A percentile compares a stretch with the other conserved stretches of the same genome.
Conservation (phyloP, 1,139 yeast species). For the Schwanniomyces etchellsii region DNA sequence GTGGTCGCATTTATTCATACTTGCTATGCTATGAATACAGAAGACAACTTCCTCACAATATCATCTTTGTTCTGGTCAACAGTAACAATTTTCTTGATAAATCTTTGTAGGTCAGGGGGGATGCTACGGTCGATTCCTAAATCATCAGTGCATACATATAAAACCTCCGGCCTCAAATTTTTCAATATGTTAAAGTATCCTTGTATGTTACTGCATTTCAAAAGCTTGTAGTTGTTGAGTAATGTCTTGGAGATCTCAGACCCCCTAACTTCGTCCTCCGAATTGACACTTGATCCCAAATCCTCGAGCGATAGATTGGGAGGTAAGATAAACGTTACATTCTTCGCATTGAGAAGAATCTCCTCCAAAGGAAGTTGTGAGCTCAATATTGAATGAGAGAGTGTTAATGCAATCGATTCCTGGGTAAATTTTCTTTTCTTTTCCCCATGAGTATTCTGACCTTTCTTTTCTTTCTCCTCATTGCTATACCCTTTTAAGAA, state of each 20-base stretch:
- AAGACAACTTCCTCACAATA: conserved; percentile 21
- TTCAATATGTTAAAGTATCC: conserved; percentile 39
- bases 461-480: conserved; percentile 5
- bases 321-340: conserved; percentile 43
- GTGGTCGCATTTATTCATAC: neutral
- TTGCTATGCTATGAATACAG: conserved; percentile 14
- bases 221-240: conserved; percentile 32
- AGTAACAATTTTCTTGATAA: conserved; percentile 33
- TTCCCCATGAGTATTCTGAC: conserved; percentile 2
- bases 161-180: conserved; percentile 38
- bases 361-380: conserved; percentile 36
- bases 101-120: conserved; percentile 35
- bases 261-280: conserved; percentile 5
- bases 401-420: conserved; percentile 38
- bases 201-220: conserved; percentile 36
- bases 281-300: conserved; percentile 17
- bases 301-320: conserved; percentile 42
- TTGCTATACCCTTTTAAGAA: conserved; percentile 9
- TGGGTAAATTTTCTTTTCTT: conserved; percentile 18
- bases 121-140: conserved; percentile 27
- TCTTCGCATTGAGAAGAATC: conserved; percentile 31
- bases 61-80: conserved; percentile 29
- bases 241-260: conserved; percentile 17
- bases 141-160: conserved; percentile 40
- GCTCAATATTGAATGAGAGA: conserved; percentile 37